Conservation (phyloP, 305 asterid genomes). For the Fraxinus latifolia region DNA sequence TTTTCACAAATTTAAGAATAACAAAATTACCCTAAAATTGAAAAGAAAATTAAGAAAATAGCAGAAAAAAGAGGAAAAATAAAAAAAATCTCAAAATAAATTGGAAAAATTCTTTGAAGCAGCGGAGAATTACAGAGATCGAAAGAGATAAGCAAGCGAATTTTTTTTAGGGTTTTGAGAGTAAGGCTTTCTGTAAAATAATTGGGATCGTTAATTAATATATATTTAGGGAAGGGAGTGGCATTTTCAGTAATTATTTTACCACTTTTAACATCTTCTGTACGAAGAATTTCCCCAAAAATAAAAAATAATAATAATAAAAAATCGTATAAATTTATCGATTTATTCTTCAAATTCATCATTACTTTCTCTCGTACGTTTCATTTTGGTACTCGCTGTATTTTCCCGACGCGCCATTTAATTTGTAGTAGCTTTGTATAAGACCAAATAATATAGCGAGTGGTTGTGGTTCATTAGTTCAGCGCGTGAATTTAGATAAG, state of each 20-base stretch:
- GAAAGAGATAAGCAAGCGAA: conserved; percentile 26
- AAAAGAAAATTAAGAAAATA: conserved; percentile 28
- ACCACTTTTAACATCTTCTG: not conserved
- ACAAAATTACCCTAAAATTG: conserved; percentile 27
- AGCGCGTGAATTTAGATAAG: not conserved
- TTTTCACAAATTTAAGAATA: conserved; percentile 28
- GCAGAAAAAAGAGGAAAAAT: conserved; percentile 33
- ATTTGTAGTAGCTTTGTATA: not conserved
- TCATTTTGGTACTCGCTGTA: not conserved
- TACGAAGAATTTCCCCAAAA: not conserved
- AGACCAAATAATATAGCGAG: not conserved
- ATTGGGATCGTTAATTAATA: not conserved
- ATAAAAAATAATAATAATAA: not conserved
- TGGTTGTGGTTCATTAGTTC: not conserved
- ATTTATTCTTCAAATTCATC: not conserved
- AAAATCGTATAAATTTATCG: not conserved
- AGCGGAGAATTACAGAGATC: conserved; percentile 28
- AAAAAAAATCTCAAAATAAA: conserved; percentile 35
- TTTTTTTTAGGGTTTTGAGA: conserved; percentile 35
- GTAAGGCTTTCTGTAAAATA: conserved; percentile 17
- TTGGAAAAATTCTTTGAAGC: conserved; percentile 26
- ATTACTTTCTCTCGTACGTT: not conserved
- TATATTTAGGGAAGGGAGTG: conserved; percentile 27
- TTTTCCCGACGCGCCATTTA: not conserved
- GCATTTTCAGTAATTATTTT: conserved; percentile 6